Evolutionary conservation across 2,329 filamentous ascomycete species (phyloP), one percentile per base, ranked within the genome.

Genomic region (Bipolaris zeicola): DNA sequence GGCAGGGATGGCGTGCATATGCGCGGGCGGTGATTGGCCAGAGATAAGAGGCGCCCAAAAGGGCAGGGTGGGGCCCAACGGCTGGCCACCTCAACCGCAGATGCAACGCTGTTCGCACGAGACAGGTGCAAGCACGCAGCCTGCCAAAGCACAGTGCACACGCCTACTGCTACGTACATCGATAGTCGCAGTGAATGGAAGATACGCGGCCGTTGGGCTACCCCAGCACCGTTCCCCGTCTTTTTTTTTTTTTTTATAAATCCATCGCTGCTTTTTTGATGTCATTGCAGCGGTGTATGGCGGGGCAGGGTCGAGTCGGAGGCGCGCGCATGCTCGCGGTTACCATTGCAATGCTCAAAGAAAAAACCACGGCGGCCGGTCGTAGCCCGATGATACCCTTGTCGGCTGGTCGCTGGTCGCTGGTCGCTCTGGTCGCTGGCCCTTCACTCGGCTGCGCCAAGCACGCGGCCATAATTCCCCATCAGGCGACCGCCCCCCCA

Each of bases 41-140:
- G 60, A 65, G 69, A 72, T 70, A 72, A 69, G 56, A 52, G 28
- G 11, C 33, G 45, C 58, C 51, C 44, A 61, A 52, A 58, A 26
- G 41, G 50, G 54, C 31, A 46, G 31, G 28, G 60, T 60, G 60
- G 57, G 49, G 36, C 54, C 33, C 57, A 62, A 51, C 56, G 55
- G 47, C 42, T 50, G 46, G 55, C 53, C 51, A 57, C 45, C 42
- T 43, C 33, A 34, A 38, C 33, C 43, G 46, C 54, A 41, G 24
- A 37, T 20, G 36, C 22, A 45, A 36, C 33, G 33, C 34, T 37
- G 45, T 26, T 37, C 45, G 10, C 33, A 48, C 45, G 13, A 37
- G n/a, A 28, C 26, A 28, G 8, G 26, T 3, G 26, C 26, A 36
- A 22, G 8, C 33, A 20, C 14, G 44, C 33, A 33, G 44, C 33